Base-by-base conservation (phyloP, 768 basidiomycete genomes). In the Pulveroboletus sp. region DNA sequence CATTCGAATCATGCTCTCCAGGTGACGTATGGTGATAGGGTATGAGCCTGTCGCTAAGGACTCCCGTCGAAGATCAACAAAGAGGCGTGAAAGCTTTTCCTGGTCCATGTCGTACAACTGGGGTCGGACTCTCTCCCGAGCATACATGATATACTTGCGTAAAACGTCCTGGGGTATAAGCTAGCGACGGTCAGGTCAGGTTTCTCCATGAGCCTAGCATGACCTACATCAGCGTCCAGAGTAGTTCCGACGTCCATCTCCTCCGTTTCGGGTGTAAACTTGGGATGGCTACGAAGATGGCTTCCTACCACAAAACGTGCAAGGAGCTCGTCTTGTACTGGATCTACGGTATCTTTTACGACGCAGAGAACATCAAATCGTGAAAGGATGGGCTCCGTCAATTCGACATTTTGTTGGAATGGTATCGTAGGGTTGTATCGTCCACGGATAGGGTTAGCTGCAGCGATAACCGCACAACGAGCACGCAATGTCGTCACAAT, bases 1-100 rank as follows among this genome's bases (percentile, higher is more conserved):
- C 95, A 98, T 98, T 34, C 97, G 87, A 70, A 99, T 98, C 90
- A 97, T 97, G 65, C 93, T 95, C 72, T 99, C 97, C 50, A 99
- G 70, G 63, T 98, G 97, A 48, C 97, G 90, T 41, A 98, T 88
- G 9, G 97, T 99, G 65, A 99, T 97, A 2, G 97, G 97, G 71
- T 91, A 97, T 19, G 95, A 97, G n/a, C 95, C 95, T 2, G 97
- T 99, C 17, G 93, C 93, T 59, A 93, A 75, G 5, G 95, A 98
- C 66, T 99, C 97, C 53, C 94, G 87, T 31, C 97, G 86, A 25
- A 99, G 78, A 66, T 99, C 97, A 19, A 91, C 86, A 67, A 97
- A 99, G 36, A 99, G 80, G n/a, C 85, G 78, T 6, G 94, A 76
- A 20, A 98, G 79, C 71, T 98, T 98, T 63, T 97, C 93, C 63